Evolutionary conservation across 345 rosid species (phyloP).

Genomic region (Raphanus raphanistrum): DNA sequence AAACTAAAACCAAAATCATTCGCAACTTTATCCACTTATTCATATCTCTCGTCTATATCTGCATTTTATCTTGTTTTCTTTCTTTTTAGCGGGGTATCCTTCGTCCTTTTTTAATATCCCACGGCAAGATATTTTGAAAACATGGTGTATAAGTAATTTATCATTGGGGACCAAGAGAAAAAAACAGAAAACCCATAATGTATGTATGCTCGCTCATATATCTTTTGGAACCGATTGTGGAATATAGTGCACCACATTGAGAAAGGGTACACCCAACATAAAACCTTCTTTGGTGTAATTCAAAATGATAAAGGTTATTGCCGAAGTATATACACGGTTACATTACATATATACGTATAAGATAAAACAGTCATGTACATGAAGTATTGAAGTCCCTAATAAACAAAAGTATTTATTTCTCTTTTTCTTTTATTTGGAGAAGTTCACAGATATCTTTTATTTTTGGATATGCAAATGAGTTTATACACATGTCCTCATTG

Average conservation of each 20-base stretch:
- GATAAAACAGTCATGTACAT: background rate
- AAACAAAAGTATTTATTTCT: too few relatives aligned
- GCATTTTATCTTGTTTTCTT: slow-evolving; percentile 11
- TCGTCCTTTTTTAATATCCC: background rate
- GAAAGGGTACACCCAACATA: background rate
- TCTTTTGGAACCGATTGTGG: background rate
- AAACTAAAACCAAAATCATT: slow-evolving; percentile 13
- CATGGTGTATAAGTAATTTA: background rate
- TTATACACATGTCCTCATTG: too few relatives aligned
- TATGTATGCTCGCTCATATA: background rate
- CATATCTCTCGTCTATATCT: slow-evolving; percentile 29
- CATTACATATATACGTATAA: background rate
- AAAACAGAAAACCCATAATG: background rate
- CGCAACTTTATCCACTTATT: slow-evolving; percentile 39
- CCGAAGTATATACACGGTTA: background rate
- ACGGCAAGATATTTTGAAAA: background rate
- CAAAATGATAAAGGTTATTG: background rate
- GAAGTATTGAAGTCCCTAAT: too few relatives aligned
- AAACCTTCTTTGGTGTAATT: background rate
- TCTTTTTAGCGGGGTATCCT: background rate
- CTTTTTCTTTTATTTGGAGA: too few relatives aligned
- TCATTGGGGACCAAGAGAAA: background rate
- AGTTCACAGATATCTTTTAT: too few relatives aligned
- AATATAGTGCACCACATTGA: background rate
- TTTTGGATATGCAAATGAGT: too few relatives aligned